These are phyloP conservation scores for Choanephora cucurbitarum DNA, from an alignment of 371 early-diverging fungal genomes.

Conservation along the genomic window DNA sequence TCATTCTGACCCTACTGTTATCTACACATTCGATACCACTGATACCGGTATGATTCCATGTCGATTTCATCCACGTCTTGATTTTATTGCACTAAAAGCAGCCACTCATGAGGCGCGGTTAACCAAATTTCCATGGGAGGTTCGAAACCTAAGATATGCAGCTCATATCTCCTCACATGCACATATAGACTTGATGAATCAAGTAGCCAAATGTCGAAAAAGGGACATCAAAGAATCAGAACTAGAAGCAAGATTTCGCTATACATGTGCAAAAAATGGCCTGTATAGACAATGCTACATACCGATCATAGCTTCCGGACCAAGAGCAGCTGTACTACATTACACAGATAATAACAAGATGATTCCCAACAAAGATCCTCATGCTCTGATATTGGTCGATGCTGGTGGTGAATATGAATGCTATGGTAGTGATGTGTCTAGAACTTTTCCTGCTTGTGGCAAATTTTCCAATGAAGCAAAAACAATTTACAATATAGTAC, in stretches of 20 bases:
- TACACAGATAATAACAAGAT: conserved; percentile 45
- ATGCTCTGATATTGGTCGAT: conserved; percentile 71
- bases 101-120: conserved; percentile 54
- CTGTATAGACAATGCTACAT: conserved; percentile 45
- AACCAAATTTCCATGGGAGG: conserved; percentile 57
- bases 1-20: conserved; percentile 28
- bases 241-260: conserved; percentile 50
- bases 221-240: conserved; percentile 44
- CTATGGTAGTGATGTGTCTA: conserved; percentile 85
- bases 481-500: conserved; percentile 75
- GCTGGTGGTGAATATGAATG: conserved; percentile 75
- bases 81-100: conserved; percentile 13
- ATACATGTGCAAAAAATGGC: conserved; percentile 47
- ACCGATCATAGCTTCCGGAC: conserved; percentile 53
- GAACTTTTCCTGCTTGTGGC: conserved; percentile 80
- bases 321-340: conserved; percentile 48
- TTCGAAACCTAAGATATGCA: conserved; percentile 41
- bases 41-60: conserved; percentile 6
- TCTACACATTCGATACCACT: conserved; percentile 32
- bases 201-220: not conserved
- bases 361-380: conserved; percentile 10
- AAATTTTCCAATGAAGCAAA: conserved; percentile 68
- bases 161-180: conserved; percentile 51
- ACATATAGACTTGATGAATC: conserved; percentile 40
- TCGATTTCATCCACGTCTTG: not conserved